Base-by-base conservation (phyloP, 768 basidiomycete genomes). In the Trametes coccinea region DNA sequence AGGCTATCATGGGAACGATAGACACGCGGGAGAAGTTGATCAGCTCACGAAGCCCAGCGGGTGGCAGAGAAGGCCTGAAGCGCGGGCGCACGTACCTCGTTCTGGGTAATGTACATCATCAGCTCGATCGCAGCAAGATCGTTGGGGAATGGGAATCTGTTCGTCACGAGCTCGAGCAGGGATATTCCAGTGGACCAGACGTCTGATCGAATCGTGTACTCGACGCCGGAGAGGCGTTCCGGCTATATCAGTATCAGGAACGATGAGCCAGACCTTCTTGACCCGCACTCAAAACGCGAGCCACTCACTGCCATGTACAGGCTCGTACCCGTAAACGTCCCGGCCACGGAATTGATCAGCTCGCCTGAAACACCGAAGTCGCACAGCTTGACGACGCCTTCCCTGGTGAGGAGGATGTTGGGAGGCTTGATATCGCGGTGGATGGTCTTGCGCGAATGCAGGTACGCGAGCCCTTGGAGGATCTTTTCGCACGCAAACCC, bases 351-450 rank as follows among this genome's bases (percentile, higher is more conserved):
- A 70, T 90, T 87, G 68, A 98, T 87, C 27, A 99, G 82, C 75
- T 97, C 93, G 44, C 96, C 97, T 30, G 96, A 98, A 17, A 98
- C 97, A 34, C 97, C 97, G 71, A 99, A 99, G 76, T 99, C 97
- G 73, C 84, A 88, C 3, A 99, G 81, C 74, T 95, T 97, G 71
- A 98, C 88, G 49, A 93, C 76, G 33, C 97, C 97, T 70, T 93
- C 88, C 49, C 84, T 83, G 40, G 94, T 93, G 61, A 98, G 80
- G 48, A 99, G 85, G 56, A 98, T 85, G 73, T 96, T 96, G 17
- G 94, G 92, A 22, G 93, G 93, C 70, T 95, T 96, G 75, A 96
- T 94, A 73, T 96, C 93, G 70, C 97, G 84, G 73, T 99, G 97
- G 64, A 99, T 98, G 49, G 95, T 95, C 71, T 87, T 88, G 76